Evolutionary conservation across 148 eudicot species (phyloP), one percentile per base, ranked within the genome.

Genomic region (Salicornia ramosissima): DNA sequence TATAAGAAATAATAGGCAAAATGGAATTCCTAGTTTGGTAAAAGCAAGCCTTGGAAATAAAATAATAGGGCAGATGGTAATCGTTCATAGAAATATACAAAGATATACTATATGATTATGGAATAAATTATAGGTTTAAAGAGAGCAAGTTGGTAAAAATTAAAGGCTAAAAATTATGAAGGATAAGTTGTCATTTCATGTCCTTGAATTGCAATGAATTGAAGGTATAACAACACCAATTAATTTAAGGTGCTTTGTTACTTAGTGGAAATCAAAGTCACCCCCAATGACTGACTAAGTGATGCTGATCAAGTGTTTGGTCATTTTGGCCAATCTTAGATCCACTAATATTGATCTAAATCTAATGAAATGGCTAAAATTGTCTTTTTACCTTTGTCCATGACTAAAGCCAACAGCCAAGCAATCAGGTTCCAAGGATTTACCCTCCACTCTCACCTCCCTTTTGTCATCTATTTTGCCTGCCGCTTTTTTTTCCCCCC

Each of bases 291-390:
- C 69, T 36, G 67, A 77, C 49, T 34, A 74, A 78, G 68, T 76
- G 80, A 74, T 72, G 72, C 65, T 77, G 77, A 77, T 76, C 64
- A 79, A 81, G 54, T 49, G 67, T 79, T 54, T 39, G 61, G 85
- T 77, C 80, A 81, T 65, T 73, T 82, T 71, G 85, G 83, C 78
- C 83, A 77, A n/a, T 77, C 73, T 79, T 80, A 79, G 75, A 74
- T 74, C 47, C 81, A 77, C 81, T 70, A 67, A 58, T n/a, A n/a
- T n/a, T n/a, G n/a, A n/a, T n/a, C n/a, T n/a, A n/a, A 45, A 30
- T 57, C 68, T 61, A 49, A 64, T 47, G 63, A 51, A n/a, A 65
- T 69, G 75, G 55, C 5, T 70, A 15, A 57, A 65, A 75, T n/a
- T n/a, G 28, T 43, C 33, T 69, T 69, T 71, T 65, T n/a, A n/a